These are phyloP conservation scores for Trichoderma afroharzianum DNA, from an alignment of 2,329 filamentous ascomycete species.

Conservation along the genomic window DNA sequence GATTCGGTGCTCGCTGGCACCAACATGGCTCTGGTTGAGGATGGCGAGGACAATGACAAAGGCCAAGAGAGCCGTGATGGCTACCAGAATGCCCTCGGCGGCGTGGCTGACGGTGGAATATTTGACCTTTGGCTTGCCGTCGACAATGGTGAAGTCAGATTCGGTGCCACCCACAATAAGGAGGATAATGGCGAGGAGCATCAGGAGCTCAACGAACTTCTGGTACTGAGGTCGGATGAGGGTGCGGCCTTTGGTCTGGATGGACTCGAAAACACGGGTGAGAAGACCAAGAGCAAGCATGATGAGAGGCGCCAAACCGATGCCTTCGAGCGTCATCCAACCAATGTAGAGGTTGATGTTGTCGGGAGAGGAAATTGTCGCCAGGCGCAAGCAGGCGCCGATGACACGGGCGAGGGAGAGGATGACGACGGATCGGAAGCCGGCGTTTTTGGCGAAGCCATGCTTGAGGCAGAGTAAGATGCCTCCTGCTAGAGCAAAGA, in stretches of 20 bases:
- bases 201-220: constrained; percentile 39
- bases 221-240: constrained; percentile 30
- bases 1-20: constrained; percentile 53
- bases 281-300: constrained; percentile 36
- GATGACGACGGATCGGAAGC: constrained; percentile 59
- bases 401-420: constrained; percentile 57
- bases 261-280: constrained; percentile 42
- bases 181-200: constrained; percentile 38
- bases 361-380: constrained; percentile 47
- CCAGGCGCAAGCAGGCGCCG: constrained; percentile 43
- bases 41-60: constrained; percentile 39
- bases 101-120: constrained; percentile 28
- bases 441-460: constrained; percentile 56
- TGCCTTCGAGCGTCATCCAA: constrained; percentile 31
- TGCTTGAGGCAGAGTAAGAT: constrained; percentile 43
- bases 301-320: constrained; percentile 45
- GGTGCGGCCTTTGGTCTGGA: constrained; percentile 36
- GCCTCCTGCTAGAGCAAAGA: constrained; percentile 27
- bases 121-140: constrained; percentile 24
- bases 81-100: constrained; percentile 30
- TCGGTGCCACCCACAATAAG: constrained; percentile 32
- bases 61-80: constrained; percentile 40
- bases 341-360: constrained; percentile 35
- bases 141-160: constrained; percentile 23
- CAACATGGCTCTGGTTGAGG: constrained; percentile 37